Evolutionary conservation across 2,329 filamentous ascomycete species (phyloP), one percentile per base, ranked within the genome.

Genomic region (Neophaeococcomyces mojaviensis): DNA sequence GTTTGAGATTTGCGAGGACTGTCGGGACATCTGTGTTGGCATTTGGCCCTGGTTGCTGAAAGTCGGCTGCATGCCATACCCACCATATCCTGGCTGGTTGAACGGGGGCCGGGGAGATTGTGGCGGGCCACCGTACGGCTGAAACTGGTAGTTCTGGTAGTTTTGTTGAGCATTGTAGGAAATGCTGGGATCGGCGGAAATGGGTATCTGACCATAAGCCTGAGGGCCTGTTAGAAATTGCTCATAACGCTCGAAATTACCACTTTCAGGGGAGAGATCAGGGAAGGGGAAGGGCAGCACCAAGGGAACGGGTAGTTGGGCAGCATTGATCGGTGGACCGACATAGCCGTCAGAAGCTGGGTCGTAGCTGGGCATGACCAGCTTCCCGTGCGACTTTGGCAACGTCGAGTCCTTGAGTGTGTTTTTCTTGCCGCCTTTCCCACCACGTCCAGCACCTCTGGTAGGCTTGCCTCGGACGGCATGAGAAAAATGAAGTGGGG

Each of bases 21-120:
- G 88, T 57, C 89, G 83, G 2, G 89, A 92, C 84, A 95, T 89
- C 33, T 71, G 69, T 50, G 71, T 78, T 57, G 70, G 72, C 52
- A 68, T 68, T 46, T 62, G 65, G 31, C 55, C 57, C 58, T 64
- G 57, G 59, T 58, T 67, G 24, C 64, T 70, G 59, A 76, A 81
- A 32, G 75, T 72, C 46, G 66, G 65, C 36, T 69, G 71, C 63
- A 77, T 74, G 55, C 69, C 75, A 9, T 62, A 63, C 19, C 65
- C 65, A 42, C 70, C 68, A 45, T 68, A 68, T 52, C 64, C 68
- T 63, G 74, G 68, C 59, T 74, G 67, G 53, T 71, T 68, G 59
- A 72, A 66, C 20, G 64, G 65, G 13, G 67, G 66, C 46, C 70
- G 68, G 5, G 70, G 69, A 37, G 70, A 72, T 10, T 66, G 62